Percentiles rank a stretch among this genome's conserved stretches.
These are phyloP conservation scores for Brasilioporus rufonigricans DNA, from an alignment of 768 basidiomycete species.

Conservation along the genomic window DNA sequence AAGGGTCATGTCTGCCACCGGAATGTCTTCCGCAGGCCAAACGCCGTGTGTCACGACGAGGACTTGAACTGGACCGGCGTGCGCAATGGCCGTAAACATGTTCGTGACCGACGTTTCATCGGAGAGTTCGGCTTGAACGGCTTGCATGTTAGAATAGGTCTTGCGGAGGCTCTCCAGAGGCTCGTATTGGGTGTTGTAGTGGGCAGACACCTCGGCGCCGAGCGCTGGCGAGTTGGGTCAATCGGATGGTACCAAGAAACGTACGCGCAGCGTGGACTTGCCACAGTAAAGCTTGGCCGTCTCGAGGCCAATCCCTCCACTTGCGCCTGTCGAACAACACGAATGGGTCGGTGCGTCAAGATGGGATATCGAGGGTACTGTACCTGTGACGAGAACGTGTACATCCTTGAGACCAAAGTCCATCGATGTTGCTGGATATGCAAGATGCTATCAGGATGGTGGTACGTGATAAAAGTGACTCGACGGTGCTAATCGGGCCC, in stretches of 20 bases:
- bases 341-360: neutral
- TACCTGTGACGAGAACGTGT: conserved; percentile 71
- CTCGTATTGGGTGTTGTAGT: conserved; percentile 56
- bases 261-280: conserved; percentile 23
- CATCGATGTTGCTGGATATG: conserved; percentile 26
- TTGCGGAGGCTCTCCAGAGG: conserved; percentile 41
- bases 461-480: neutral
- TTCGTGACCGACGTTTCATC: conserved; percentile 50
- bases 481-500: neutral
- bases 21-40: conserved; percentile 43
- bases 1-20: conserved; percentile 56
- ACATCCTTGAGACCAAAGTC: conserved; percentile 58
- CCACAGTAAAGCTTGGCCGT: conserved; percentile 57
- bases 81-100: conserved; percentile 45
- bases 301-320: conserved; percentile 72
- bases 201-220: conserved; percentile 68
- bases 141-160: conserved; percentile 34
- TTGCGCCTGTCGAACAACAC: conserved; percentile 49
- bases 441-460: neutral
- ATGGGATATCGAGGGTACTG: too few species aligned
- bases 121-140: conserved; percentile 57
- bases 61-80: conserved; percentile 51
- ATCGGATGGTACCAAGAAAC: neutral
- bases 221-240: conserved; percentile 43
- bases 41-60: conserved; percentile 63